A percentile compares a stretch with the other conserved stretches of the same genome.
Evolutionary conservation across 148 eudicot genomes (phyloP).

Genomic region (Agrostemma githago): DNA sequence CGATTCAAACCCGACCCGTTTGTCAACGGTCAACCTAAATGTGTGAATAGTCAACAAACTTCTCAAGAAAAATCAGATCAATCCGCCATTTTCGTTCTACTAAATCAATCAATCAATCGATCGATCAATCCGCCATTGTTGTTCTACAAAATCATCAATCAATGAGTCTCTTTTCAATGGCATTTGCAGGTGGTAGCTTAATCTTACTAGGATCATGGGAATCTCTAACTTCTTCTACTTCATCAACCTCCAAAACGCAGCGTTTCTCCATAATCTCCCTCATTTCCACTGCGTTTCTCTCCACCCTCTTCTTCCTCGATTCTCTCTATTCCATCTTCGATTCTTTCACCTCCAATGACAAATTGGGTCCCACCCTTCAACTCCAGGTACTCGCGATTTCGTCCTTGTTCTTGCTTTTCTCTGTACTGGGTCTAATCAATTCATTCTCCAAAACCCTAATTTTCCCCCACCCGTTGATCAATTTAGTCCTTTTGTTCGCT

Average conservation of each 20-base stretch:
- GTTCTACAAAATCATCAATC: not conserved
- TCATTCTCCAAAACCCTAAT: constrained; percentile 17
- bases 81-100: not conserved
- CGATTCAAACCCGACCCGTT: too few relatives aligned
- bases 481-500: constrained; percentile 45
- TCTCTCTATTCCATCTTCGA: constrained; percentile 43
- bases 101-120: not conserved
- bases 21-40: not conserved
- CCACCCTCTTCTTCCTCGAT: constrained; percentile 46
- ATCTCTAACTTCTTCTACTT: constrained; percentile 30
- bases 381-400: constrained; percentile 53
- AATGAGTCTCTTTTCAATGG: constrained; percentile 62
- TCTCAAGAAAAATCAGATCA: not conserved
- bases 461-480: constrained; percentile 37
- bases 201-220: constrained; percentile 70
- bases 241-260: constrained; percentile 12
- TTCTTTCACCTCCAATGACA: constrained; percentile 37
- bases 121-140: not conserved
- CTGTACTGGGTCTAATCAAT: constrained; percentile 39
- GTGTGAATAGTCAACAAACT: not conserved
- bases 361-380: constrained; percentile 41
- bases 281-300: constrained; percentile 30
- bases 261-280: constrained; percentile 19
- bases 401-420: constrained; percentile 45
- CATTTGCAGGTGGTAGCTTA: constrained; percentile 57